phyloP scores from a whole-genome alignment of 2,329 filamentous ascomycete species.

The Fusarium incarnatum region DNA sequence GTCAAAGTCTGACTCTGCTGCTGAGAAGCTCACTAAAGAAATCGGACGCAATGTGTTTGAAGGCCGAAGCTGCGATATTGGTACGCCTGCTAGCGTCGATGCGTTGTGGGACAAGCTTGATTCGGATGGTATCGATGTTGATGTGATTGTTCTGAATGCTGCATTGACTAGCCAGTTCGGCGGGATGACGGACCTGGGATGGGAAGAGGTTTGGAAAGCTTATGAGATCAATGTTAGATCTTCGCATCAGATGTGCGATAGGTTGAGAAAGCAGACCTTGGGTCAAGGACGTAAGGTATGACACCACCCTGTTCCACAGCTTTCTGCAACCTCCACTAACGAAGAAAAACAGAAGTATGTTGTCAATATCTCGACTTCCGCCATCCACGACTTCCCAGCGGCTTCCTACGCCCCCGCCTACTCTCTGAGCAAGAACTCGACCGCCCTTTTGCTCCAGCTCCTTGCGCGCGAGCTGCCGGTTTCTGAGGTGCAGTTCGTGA shows the following conservation, averaged over 20 bases:
- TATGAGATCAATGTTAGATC: not conserved
- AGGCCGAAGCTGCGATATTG: not conserved
- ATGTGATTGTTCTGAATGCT: not conserved
- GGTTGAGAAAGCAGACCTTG: not conserved
- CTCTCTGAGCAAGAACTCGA: not conserved
- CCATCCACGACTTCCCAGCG: not conserved
- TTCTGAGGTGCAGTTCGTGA: not conserved
- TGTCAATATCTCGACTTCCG: not conserved
- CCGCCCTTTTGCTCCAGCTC: not conserved
- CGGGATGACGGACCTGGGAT: not conserved
- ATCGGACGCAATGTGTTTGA: not conserved
- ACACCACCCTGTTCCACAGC: no score
- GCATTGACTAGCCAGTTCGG: not conserved
- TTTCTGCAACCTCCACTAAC: not conserved
- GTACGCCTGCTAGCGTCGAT: not conserved
- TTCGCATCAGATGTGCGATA: not conserved
- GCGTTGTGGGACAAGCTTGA: not conserved
- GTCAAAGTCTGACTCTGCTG: not conserved
- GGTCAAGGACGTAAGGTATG: not conserved
- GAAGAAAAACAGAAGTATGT: not conserved
- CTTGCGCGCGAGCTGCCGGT: not conserved
- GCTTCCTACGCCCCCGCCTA: not conserved
- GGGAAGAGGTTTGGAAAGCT: conserved; percentile 2
- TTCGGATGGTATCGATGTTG: not conserved
- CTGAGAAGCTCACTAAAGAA: not conserved